Evolutionary conservation across 2,329 filamentous ascomycete species (phyloP).

Genomic region (Coniochaeta sp.): DNA sequence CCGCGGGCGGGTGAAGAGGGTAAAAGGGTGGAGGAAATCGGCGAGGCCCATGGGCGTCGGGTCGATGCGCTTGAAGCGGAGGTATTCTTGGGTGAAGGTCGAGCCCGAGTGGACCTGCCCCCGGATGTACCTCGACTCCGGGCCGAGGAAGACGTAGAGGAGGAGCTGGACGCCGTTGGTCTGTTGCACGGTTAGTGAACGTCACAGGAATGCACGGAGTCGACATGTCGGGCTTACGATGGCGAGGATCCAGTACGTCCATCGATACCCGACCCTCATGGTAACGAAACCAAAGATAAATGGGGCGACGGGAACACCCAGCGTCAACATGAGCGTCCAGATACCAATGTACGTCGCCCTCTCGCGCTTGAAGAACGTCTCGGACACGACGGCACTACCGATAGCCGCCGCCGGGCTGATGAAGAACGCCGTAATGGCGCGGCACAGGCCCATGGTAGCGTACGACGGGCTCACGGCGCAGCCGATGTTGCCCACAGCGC

Average conservation of each 20-base stretch:
- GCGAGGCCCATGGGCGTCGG: slow-evolving; percentile 35
- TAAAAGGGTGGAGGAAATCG: slow-evolving; percentile 44
- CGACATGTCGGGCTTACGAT: slow-evolving; percentile 30
- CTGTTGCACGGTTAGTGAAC: slow-evolving; percentile 18
- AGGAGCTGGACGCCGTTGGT: slow-evolving; percentile 50
- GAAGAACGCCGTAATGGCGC: slow-evolving; percentile 48
- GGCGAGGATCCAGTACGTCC: slow-evolving; percentile 52
- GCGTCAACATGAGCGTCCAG: slow-evolving; percentile 36
- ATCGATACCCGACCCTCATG: slow-evolving; percentile 44
- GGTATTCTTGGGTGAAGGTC: slow-evolving; percentile 36
- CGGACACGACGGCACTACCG: slow-evolving; percentile 49
- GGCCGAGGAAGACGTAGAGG: slow-evolving; percentile 46
- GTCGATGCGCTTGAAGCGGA: slow-evolving; percentile 42
- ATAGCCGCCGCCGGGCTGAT: slow-evolving; percentile 45
- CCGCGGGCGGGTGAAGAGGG: slow-evolving; percentile 34
- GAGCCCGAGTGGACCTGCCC: slow-evolving; percentile 22
- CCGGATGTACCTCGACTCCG: slow-evolving; percentile 47
- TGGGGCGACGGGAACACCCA: slow-evolving; percentile 21
- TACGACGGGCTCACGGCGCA: slow-evolving; percentile 43
- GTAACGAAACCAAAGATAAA: slow-evolving; percentile 38
- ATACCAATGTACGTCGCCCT: slow-evolving; percentile 48
- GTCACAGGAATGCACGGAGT: slow-evolving; percentile 3
- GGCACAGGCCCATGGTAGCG: slow-evolving; percentile 39
- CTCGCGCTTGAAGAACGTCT: slow-evolving; percentile 50
- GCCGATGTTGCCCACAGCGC: slow-evolving; percentile 43